Conservation (phyloP, 345 rosid species). For the Lepidium aucheri region DNA sequence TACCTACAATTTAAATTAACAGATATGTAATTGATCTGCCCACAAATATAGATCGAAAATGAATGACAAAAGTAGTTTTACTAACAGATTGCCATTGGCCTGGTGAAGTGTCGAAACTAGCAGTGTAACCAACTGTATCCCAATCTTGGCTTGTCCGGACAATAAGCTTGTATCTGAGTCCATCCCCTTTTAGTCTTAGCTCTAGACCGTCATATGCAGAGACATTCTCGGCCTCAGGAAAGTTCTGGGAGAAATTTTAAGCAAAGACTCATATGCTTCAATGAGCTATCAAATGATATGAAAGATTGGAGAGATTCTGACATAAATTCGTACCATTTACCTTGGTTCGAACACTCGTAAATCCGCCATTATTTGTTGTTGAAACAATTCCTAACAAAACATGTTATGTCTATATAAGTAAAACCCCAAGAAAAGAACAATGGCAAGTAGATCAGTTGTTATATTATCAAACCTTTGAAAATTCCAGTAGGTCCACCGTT, state of each 20-base stretch:
- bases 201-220: slow-evolving; percentile 91
- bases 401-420: neutral
- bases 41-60: neutral
- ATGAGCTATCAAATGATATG: neutral
- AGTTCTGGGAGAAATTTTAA: slow-evolving; percentile 47
- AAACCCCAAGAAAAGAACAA: neutral
- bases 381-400: slow-evolving; percentile 63
- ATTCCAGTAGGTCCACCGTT: slow-evolving; percentile 60
- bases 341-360: slow-evolving; percentile 80
- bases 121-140: slow-evolving; percentile 89
- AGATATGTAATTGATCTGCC: neutral
- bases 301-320: neutral
- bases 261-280: slow-evolving; percentile 1
- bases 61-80: neutral
- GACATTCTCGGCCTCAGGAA: slow-evolving; percentile 62
- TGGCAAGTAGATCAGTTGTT: neutral
- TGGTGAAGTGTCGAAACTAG: slow-evolving; percentile 63
- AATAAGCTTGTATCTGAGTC: slow-evolving; percentile 75
- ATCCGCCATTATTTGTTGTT: slow-evolving; percentile 91
- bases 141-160: slow-evolving; percentile 71
- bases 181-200: slow-evolving; percentile 73
- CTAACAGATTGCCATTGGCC: slow-evolving; percentile 92
- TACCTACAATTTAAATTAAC: slow-evolving; percentile 34
- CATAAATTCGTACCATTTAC: slow-evolving; percentile 28
- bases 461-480: slow-evolving; percentile 53